Conservation (phyloP, 805 yeast genomes). For the Wickerhamiella sergipiensis region DNA sequence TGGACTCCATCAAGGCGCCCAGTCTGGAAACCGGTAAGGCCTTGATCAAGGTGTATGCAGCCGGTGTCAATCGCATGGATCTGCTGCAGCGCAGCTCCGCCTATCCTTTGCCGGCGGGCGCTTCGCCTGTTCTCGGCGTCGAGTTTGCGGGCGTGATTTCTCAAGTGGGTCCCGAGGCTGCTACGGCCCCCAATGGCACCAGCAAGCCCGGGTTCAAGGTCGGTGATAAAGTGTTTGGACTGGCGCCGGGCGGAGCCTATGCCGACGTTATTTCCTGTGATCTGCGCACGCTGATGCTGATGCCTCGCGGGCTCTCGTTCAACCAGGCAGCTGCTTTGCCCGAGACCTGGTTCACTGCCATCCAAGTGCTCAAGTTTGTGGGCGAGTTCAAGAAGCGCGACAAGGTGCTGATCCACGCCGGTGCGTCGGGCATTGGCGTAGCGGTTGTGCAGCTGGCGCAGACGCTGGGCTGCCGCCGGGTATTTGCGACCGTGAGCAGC, state of each 20-base stretch:
- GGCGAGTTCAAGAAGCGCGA: slow-evolving; percentile 21
- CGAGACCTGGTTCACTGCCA: slow-evolving; percentile 27
- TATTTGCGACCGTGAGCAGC: slow-evolving; percentile 24
- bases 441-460: slow-evolving; percentile 28
- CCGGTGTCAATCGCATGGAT: slow-evolving; percentile 27
- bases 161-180: slow-evolving; percentile 5
- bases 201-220: slow-evolving; percentile 13
- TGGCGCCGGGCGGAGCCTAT: slow-evolving; percentile 27
- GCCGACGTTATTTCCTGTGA: slow-evolving; percentile 25
- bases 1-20: slow-evolving; percentile 16
- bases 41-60: slow-evolving; percentile 22
- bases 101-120: slow-evolving; percentile 23
- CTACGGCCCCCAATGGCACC: slow-evolving; percentile 3
- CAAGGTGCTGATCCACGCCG: slow-evolving; percentile 24
- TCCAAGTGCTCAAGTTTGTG: slow-evolving; percentile 22
- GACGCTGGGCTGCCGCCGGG: slow-evolving; percentile 23
- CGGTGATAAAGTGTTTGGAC: slow-evolving; percentile 28
- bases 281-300: slow-evolving; percentile 14
- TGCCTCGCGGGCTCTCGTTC: slow-evolving; percentile 18
- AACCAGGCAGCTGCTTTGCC: slow-evolving; percentile 24
- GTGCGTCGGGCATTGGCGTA: slow-evolving; percentile 25
- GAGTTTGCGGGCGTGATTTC: slow-evolving; percentile 26
- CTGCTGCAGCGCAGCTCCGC: slow-evolving; percentile 20
- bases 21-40: slow-evolving; percentile 15
- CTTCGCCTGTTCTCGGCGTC: slow-evolving; percentile 24